Evolutionary conservation across 2,329 filamentous ascomycete species (phyloP).

Genomic region (Fusarium aywerte): DNA sequence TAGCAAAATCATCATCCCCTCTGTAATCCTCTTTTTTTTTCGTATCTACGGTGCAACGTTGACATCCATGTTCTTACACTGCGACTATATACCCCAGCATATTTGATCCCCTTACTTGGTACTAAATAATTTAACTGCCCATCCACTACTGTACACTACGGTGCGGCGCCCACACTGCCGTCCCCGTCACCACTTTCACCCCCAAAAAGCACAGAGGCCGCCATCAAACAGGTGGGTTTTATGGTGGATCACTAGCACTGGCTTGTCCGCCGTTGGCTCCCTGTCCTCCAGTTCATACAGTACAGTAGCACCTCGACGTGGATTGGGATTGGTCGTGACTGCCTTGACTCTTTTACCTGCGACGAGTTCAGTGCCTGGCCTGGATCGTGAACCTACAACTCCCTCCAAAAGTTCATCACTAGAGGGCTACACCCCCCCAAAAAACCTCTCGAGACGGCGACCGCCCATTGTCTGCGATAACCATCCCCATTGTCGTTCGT

Average conservation of each 20-base stretch:
- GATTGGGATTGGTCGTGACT: slow-evolving; percentile 25
- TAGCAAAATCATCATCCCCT: slow-evolving; percentile 5
- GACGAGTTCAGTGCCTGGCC: slow-evolving; percentile 37
- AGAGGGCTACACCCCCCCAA: slow-evolving; percentile 29
- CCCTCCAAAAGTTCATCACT: slow-evolving; percentile 38
- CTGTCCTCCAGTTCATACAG: slow-evolving; percentile 13
- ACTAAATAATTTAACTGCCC: slow-evolving; percentile 41
- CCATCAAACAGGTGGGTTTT: slow-evolving; percentile 42
- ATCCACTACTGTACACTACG: slow-evolving; percentile 32
- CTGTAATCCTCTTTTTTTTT: slow-evolving; percentile 31
- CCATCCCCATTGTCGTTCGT: slow-evolving; percentile 16
- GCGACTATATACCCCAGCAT: slow-evolving; percentile 37
- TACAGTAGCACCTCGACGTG: slow-evolving; percentile 25
- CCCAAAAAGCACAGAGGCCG: slow-evolving; percentile 41
- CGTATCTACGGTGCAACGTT: slow-evolving; percentile 30
- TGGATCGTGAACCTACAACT: slow-evolving; percentile 47
- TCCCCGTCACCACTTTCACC: slow-evolving; percentile 28
- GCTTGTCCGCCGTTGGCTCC: slow-evolving; percentile 36
- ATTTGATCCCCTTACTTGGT: slow-evolving; percentile 38
- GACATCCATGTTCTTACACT: slow-evolving; percentile 38
- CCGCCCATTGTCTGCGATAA: slow-evolving; percentile 38
- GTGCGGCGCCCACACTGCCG: slow-evolving; percentile 30
- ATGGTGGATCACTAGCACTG: slow-evolving; percentile 40
- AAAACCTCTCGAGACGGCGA: slow-evolving; percentile 36
- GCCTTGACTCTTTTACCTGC: slow-evolving; percentile 35